Conservation (phyloP, 1,139 yeast species). For the Geotrichum klebahnii region DNA sequence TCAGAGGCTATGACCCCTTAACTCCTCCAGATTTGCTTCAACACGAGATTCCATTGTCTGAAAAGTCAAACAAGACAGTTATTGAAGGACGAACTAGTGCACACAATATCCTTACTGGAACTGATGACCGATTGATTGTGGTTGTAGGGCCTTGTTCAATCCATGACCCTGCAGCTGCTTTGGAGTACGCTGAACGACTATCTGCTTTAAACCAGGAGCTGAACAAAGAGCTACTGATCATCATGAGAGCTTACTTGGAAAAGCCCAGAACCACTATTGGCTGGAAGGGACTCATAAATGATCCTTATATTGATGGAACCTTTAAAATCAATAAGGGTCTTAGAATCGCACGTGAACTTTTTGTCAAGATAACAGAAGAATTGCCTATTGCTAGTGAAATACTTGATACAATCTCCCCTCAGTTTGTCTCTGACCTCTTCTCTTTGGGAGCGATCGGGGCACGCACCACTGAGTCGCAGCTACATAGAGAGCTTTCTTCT, state of each 20-base stretch:
- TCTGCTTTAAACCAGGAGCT: constrained; percentile 57
- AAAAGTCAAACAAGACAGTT: constrained; percentile 57
- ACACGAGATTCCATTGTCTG: constrained; percentile 74
- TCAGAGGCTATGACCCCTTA: constrained; percentile 83
- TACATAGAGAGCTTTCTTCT: constrained; percentile 92
- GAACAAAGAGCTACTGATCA: constrained; percentile 71
- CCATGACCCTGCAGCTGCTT: constrained; percentile 89
- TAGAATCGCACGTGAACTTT: constrained; percentile 80
- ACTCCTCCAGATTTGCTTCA: constrained; percentile 93
- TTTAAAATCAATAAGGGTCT: constrained; percentile 94
- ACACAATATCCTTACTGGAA: constrained; percentile 63
- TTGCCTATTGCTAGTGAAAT: constrained; percentile 95
- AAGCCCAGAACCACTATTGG: constrained; percentile 99
- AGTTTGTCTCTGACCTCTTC: constrained; percentile 82
- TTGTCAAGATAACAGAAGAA: constrained; percentile 71
- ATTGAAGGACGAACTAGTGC: constrained; percentile 74
- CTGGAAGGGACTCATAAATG: constrained; percentile 97
- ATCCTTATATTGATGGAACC: constrained; percentile 92
- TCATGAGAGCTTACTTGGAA: constrained; percentile 97
- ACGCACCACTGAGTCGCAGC: constrained; percentile 94
- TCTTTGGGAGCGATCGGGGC: constrained; percentile 97
- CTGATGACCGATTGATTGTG: constrained; percentile 76
- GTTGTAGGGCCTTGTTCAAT: constrained; percentile 96
- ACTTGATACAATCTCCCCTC: constrained; percentile 96
- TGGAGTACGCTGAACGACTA: constrained; percentile 75